Evolutionary conservation across 2,329 filamentous ascomycete genomes (phyloP), one percentile per base, ranked within the genome.

Genomic region (Lithohypha guttulata): DNA sequence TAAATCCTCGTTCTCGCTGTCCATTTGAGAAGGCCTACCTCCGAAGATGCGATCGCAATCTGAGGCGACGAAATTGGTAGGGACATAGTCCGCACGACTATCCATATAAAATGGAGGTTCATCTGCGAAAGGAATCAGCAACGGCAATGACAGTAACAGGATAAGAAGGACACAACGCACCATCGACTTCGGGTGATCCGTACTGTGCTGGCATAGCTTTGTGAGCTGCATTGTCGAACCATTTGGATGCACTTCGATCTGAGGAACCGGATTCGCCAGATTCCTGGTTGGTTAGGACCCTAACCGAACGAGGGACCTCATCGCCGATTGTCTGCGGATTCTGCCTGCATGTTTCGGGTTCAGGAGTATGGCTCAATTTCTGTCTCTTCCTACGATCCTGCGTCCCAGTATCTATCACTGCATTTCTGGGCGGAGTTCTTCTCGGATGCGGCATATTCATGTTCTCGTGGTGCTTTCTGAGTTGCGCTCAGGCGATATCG

Each of bases 1-100:
- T 44, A 77, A 87, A 41, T 87, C 84, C 41, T 83, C 82, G 19
- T 73, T 76, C 35, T 77, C 79, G 53, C 75, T 83, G 20, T 63
- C 65, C 30, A 58, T 43, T 31, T 27, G 13, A 43, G 48, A 10
- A 3, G 51, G 50, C 15, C 55, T 55, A 13, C 47, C 39, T 36
- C 42, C 46, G 47, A 45, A 51, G 42, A 28, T 43, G 46, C 52
- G 35, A 38, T 46, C 43, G 42, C 51, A 19, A 19, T 48, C 43
- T 20, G 47, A 47, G 31, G 42, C 42, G 11, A 48, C 31, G 34
- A 46, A 43, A 8, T 20, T 38, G 10, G 21, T 19, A 10, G 38
- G 43, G 21, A 39, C 42, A 36, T 44, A 46, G 37, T 34, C 51
- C 26, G 40, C 40, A 26, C 50, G 47, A n/a, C 41, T 44, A 20